Evolutionary conservation across 495 filamentous ascomycete genomes (phyloP), one percentile per base, ranked within the genome.

Genomic region (Talaromyces adpressus): DNA sequence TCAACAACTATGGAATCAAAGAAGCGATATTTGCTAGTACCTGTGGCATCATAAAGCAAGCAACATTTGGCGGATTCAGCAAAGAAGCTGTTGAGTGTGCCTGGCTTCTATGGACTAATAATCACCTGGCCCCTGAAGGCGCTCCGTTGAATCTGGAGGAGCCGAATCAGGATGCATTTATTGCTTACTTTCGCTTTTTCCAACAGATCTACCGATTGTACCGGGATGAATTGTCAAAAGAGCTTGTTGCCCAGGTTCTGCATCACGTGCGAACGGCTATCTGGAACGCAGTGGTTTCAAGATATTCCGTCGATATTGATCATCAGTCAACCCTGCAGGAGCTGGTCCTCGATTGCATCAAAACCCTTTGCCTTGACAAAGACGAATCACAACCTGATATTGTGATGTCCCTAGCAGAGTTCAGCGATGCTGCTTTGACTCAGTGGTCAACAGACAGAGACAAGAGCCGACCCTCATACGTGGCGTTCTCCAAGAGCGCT

Each of bases 231-330:
- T 72, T 96, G 45, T 79, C 80, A 47, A 72, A 81, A 14, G 78
- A 84, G 22, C 82, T 86, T 41, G 82, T 92, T 14, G 78, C 81
- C 20, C 77, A 67, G 29, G 75, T 87, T 25, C 70, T 87, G 11
- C 64, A 73, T 8, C 78, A 87, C 63, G 70, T 90, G 27, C 75
- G 73, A 69, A 75, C 73, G 75, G 92, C 88, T 68, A 85, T 77
- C 66, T 81, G 75, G 76, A 89, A 76, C 70, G 94, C 92, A 4
- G 86, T 90, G 25, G 83, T 84, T n/a, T 83, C 88, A 2, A 76
- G 84, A 16, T 97, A 97, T 69, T 87, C 89, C 36, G 85, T 85
- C 36, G 94, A 97, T 74, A 79, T 92, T n/a, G 93, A 97, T 59
- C 86, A 85, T 62, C 81, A 90, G 63, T 97, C 92, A 1, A 82